phyloP scores from a whole-genome alignment of 1,139 yeast genomes.

The Lodderomyces orthopsilosis region DNA sequence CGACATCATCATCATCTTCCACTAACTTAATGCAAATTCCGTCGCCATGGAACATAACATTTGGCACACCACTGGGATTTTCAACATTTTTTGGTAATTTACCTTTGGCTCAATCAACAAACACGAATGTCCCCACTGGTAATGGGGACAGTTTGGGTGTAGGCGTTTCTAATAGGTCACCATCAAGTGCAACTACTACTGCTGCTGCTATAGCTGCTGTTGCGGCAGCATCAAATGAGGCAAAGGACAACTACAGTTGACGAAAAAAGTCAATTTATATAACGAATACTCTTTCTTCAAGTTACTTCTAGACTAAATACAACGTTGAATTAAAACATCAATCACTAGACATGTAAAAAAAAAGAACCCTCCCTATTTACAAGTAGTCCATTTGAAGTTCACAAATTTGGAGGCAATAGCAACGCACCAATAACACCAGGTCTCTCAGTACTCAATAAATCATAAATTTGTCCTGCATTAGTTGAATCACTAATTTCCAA shows the following conservation, averaged over 20 bases:
- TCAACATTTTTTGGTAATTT: constrained; percentile 1
- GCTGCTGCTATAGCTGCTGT: constrained; percentile 2
- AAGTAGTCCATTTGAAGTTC: too few species aligned
- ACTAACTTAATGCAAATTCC: constrained; percentile 2
- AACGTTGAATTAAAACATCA: too few species aligned
- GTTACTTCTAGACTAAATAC: too few species aligned
- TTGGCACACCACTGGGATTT: constrained; percentile 5
- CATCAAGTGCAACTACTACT: not conserved
- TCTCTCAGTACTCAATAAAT: constrained; percentile 75
- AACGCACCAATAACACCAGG: constrained; percentile 70
- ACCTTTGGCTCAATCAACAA: not conserved
- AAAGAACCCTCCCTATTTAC: not conserved
- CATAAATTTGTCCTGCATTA: constrained; percentile 71
- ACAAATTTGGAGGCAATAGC: constrained; percentile 65
- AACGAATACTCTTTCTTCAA: too few species aligned
- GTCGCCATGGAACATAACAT: constrained; percentile 5
- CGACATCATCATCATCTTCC: not conserved
- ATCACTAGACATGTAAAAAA: too few species aligned
- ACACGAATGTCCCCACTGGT: not conserved
- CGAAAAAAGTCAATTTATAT: not conserved
- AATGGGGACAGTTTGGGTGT: not conserved
- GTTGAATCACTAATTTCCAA: constrained; percentile 65
- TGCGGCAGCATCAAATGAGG: not conserved
- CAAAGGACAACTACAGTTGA: not conserved
- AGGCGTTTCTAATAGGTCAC: not conserved